A percentile compares a stretch with the other conserved stretches of the same genome.
These are phyloP conservation scores for Ophiostoma pallidulum DNA, from an alignment of 2,329 filamentous ascomycete species.

Conservation along the genomic window DNA sequence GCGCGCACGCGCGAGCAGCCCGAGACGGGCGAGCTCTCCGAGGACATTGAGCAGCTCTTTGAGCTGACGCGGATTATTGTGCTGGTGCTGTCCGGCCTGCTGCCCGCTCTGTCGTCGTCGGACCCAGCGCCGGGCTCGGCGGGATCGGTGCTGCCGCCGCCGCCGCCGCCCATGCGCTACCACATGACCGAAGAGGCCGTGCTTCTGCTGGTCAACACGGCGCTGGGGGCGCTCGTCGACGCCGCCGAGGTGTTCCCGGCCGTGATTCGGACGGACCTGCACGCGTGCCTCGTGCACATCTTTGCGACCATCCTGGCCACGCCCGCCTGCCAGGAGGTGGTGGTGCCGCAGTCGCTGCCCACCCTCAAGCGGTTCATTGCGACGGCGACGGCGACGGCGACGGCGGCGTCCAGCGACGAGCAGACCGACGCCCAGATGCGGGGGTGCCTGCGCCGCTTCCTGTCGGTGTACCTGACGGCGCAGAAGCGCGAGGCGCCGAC, in stretches of 20 bases:
- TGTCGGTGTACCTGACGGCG: constrained; percentile 66
- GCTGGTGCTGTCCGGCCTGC: constrained; percentile 74
- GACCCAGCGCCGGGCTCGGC: constrained; percentile 38
- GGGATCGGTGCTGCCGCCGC: neutral
- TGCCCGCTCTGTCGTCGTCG: constrained; percentile 61
- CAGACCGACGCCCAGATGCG: constrained; percentile 62
- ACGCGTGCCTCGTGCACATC: constrained; percentile 94
- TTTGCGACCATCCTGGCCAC: constrained; percentile 89
- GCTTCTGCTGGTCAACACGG: constrained; percentile 65
- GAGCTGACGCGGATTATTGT: constrained; percentile 95
- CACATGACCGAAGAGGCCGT: constrained; percentile 83
- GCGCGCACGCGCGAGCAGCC: constrained; percentile 59
- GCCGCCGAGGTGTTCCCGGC: constrained; percentile 92
- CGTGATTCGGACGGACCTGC: constrained; percentile 91
- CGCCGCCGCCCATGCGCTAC: constrained; percentile 37
- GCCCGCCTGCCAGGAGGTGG: constrained; percentile 73
- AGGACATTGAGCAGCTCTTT: constrained; percentile 96
- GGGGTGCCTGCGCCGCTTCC: constrained; percentile 71
- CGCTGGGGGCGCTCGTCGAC: constrained; percentile 82
- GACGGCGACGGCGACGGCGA: constrained; percentile 51
- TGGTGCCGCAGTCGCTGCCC: constrained; percentile 81
- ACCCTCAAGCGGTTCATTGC: constrained; percentile 86
- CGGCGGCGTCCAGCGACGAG: constrained; percentile 31
- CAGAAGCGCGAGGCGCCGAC: constrained; percentile 67
- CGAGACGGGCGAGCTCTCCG: constrained; percentile 72